Evolutionary conservation across 305 asterid genomes (phyloP).

Genomic region (Petunia hybrid): DNA sequence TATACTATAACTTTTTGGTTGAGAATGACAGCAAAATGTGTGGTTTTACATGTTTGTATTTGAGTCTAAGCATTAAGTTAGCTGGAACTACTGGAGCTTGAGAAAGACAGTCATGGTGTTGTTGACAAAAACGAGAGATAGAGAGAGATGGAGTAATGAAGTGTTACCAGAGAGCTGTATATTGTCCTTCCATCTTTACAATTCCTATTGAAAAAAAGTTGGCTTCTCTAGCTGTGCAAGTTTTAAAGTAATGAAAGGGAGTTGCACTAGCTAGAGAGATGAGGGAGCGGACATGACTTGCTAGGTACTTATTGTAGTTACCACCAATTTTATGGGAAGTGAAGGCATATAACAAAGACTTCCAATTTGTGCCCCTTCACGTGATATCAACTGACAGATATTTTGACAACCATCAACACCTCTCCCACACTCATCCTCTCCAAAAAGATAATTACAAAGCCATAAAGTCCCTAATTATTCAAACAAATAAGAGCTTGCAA

Average conservation of each 20-base stretch:
- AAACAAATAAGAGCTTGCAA: too few species aligned
- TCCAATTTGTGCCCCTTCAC: slow-evolving; percentile 13
- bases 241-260: background rate
- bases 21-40: slow-evolving; percentile 32
- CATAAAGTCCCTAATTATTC: too few species aligned
- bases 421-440: background rate
- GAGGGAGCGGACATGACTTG: too few species aligned
- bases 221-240: slow-evolving; percentile 5
- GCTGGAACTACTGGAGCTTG: slow-evolving; percentile 26
- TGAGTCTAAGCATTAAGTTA: slow-evolving; percentile 19
- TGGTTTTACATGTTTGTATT: background rate
- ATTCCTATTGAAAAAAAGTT: background rate
- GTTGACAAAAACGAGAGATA: slow-evolving; percentile 26
- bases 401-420: slow-evolving; percentile 11
- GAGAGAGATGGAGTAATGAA: background rate
- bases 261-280: background rate
- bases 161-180: slow-evolving; percentile 12
- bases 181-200: slow-evolving; percentile 9
- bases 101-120: slow-evolving; percentile 29
- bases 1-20: slow-evolving; percentile 14
- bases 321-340: background rate
- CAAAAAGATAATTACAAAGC: too few species aligned
- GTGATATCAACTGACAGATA: slow-evolving; percentile 26
- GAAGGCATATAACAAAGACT: background rate
- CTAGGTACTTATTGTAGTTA: background rate